Evolutionary conservation across 345 rosid species (phyloP).

Genomic region (Anastatica hierochuntica): DNA sequence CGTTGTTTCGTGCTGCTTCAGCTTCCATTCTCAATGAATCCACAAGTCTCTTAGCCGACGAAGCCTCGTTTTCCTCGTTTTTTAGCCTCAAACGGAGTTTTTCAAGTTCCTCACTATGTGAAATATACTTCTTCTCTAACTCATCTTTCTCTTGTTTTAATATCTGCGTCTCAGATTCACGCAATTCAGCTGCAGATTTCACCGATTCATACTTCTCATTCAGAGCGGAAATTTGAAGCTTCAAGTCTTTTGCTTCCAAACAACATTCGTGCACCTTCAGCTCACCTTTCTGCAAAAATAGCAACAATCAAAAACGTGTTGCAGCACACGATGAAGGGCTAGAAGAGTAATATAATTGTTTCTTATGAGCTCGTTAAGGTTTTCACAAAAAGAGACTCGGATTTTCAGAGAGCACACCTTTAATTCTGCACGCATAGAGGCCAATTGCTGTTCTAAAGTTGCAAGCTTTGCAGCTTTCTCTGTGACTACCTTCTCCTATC

Average conservation of each 20-base stretch:
- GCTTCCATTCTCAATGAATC: constrained; percentile 25
- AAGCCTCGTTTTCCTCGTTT: constrained; percentile 19
- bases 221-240: constrained; percentile 24
- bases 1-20: constrained; percentile 17
- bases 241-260: constrained; percentile 24
- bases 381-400: neutral
- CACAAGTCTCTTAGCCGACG: constrained; percentile 14
- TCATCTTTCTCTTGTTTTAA: constrained; percentile 25
- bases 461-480: constrained; percentile 28
- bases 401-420: constrained; percentile 22
- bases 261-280: constrained; percentile 23
- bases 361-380: neutral
- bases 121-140: constrained; percentile 24
- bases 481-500: constrained; percentile 30
- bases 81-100: constrained; percentile 20
- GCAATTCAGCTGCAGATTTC: constrained; percentile 19
- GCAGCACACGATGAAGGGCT: neutral
- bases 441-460: constrained; percentile 24
- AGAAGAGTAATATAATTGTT: neutral
- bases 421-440: constrained; percentile 24
- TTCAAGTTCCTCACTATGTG: constrained; percentile 24
- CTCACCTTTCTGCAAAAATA: constrained; percentile 29
- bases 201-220: constrained; percentile 20
- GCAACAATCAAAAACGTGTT: neutral
- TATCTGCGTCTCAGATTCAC: constrained; percentile 21